phyloP scores from a whole-genome alignment of 805 yeast species.

The Pichia exigua region DNA sequence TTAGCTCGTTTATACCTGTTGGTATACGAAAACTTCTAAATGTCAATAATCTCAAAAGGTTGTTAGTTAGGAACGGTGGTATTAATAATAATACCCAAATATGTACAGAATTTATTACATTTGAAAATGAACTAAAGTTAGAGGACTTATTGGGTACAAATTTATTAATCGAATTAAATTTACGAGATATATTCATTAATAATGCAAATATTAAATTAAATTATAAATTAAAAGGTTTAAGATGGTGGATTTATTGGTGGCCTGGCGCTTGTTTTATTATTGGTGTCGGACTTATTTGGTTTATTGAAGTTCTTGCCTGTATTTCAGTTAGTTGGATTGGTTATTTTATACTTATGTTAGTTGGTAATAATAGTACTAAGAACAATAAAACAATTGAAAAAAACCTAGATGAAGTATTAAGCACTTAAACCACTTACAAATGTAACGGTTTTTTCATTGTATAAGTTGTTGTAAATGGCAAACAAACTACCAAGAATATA shows the following conservation, averaged over 20 bases:
- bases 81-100: background rate
- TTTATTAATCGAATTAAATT: conserved; percentile 11
- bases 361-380: background rate
- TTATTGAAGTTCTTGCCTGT: conserved; percentile 3
- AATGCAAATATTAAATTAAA: conserved; percentile 8
- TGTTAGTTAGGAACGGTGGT: conserved; percentile 5
- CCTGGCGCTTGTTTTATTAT: conserved; percentile 12
- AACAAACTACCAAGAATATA: conserved; percentile 51
- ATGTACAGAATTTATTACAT: conserved; percentile 4
- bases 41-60: background rate
- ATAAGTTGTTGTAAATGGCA: conserved; percentile 72
- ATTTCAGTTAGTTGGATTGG: conserved; percentile 8
- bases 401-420: conserved; percentile 6
- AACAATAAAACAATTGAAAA: background rate
- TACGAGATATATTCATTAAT: conserved; percentile 6
- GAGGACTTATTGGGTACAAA: conserved; percentile 3
- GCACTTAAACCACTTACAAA: conserved; percentile 14
- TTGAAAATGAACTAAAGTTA: conserved; percentile 1
- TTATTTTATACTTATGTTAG: background rate
- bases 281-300: conserved; percentile 11
- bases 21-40: conserved; percentile 8
- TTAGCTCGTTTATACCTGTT: conserved; percentile 6
- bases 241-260: conserved; percentile 16
- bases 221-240: conserved; percentile 9
- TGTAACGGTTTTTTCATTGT: conserved; percentile 45